Conservation (phyloP, 495 filamentous ascomycete species). For the Cercophora sp. region DNA sequence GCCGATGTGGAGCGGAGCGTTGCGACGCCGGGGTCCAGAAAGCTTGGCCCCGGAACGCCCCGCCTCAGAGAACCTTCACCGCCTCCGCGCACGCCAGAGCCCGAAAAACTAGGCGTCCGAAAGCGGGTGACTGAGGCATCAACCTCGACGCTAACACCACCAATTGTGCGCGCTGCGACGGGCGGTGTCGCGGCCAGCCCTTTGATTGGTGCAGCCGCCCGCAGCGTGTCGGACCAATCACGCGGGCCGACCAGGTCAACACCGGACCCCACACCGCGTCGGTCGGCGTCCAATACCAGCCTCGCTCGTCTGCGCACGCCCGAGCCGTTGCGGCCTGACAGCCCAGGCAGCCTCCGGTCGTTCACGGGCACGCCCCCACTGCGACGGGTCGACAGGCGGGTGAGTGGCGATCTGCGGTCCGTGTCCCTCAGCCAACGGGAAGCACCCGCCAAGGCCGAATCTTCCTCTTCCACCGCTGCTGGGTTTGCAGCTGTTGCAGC, state of each 20-base stretch:
- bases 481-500: slow-evolving; percentile 12
- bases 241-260: slow-evolving; percentile 22
- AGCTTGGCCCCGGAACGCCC: slow-evolving; percentile 22
- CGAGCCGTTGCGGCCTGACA: slow-evolving; percentile 57
- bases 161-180: slow-evolving; percentile 4
- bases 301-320: slow-evolving; percentile 55
- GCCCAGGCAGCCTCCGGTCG: slow-evolving; percentile 51
- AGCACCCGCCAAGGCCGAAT: slow-evolving; percentile 23
- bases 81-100: slow-evolving; percentile 30
- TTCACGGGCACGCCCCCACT: slow-evolving; percentile 58
- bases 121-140: neutral
- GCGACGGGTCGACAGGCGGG: slow-evolving; percentile 65
- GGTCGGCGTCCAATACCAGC: slow-evolving; percentile 44
- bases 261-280: slow-evolving; percentile 35
- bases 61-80: slow-evolving; percentile 28
- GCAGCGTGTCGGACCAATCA: slow-evolving; percentile 25
- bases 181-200: neutral
- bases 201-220: neutral
- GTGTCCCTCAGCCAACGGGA: slow-evolving; percentile 60
- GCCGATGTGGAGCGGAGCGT: slow-evolving; percentile 8
- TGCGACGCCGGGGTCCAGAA: neutral
- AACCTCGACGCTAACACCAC: neutral
- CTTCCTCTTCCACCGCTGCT: neutral
- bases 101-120: slow-evolving; percentile 26
- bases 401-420: slow-evolving; percentile 75